Percentiles rank a stretch among this genome's conserved stretches.
These are phyloP conservation scores for Wallacemonas sp. DNA, from an alignment of 208 protist species.

Conservation along the genomic window DNA sequence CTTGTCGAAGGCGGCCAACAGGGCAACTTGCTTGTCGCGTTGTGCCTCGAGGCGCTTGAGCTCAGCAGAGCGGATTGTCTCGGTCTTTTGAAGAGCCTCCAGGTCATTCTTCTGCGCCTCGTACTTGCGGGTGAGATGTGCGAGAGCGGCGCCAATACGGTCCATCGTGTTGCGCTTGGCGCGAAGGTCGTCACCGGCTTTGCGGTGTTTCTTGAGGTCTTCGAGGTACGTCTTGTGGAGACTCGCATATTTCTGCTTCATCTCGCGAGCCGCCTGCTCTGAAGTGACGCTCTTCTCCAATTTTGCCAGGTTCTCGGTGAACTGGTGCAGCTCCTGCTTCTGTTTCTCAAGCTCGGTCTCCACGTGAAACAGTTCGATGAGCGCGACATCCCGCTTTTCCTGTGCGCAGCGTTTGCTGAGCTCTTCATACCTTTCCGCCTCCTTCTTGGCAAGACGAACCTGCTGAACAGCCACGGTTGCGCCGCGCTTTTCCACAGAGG, in stretches of 20 bases:
- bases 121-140: conserved; percentile 64
- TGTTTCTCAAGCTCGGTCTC: conserved; percentile 74
- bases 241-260: conserved; percentile 74
- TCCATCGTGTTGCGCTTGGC: conserved; percentile 62
- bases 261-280: conserved; percentile 66
- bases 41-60: conserved; percentile 60
- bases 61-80: conserved; percentile 52
- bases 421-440: conserved; percentile 91
- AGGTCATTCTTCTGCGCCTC: conserved; percentile 58
- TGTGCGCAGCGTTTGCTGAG: conserved; percentile 40
- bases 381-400: conserved; percentile 60
- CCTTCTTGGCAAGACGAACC: conserved; percentile 95
- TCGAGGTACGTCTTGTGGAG: conserved; percentile 80
- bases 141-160: conserved; percentile 60
- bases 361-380: conserved; percentile 92
- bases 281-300: conserved; percentile 72
- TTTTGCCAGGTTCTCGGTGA: conserved; percentile 45
- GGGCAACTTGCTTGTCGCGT: conserved; percentile 56
- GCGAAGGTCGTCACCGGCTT: conserved; percentile 58
- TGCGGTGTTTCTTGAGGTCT: conserved; percentile 66
- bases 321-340: conserved; percentile 58
- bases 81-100: conserved; percentile 40
- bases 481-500: conserved; percentile 88
- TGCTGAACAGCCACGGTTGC: conserved; percentile 92
- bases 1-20: conserved; percentile 63